Percentiles rank a stretch among this genome's conserved stretches.
Evolutionary conservation across 768 basidiomycete species (phyloP).

Genomic region (Rubroboletus pulcherrimus): DNA sequence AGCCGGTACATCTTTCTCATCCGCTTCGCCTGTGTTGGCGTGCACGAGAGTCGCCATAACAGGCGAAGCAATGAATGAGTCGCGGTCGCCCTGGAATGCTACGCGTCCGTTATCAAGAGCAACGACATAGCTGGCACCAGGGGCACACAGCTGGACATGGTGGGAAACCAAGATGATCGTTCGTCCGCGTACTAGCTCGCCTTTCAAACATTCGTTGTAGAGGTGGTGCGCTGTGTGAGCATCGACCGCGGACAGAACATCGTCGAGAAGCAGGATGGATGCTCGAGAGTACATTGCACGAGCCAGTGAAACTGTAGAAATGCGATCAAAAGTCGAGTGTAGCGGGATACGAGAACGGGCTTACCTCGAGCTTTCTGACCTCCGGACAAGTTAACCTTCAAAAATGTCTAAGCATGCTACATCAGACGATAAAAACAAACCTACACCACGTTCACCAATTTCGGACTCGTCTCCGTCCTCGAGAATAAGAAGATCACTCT

Average conservation of each 20-base stretch:
- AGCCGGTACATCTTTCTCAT: slow-evolving; percentile 39
- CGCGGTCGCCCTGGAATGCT: slow-evolving; percentile 63
- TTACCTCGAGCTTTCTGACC: slow-evolving; percentile 67
- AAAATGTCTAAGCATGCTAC: not conserved
- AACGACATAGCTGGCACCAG: slow-evolving; percentile 78
- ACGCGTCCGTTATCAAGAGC: slow-evolving; percentile 71
- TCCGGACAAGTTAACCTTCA: slow-evolving; percentile 37
- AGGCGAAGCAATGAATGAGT: slow-evolving; percentile 63
- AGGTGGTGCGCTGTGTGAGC: slow-evolving; percentile 83
- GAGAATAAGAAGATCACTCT: slow-evolving; percentile 73
- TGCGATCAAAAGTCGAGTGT: not conserved
- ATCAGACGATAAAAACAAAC: not conserved
- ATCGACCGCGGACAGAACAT: slow-evolving; percentile 75
- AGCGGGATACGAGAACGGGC: not conserved
- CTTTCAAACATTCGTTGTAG: slow-evolving; percentile 72
- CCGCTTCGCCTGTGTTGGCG: slow-evolving; percentile 39
- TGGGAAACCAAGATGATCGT: slow-evolving; percentile 92
- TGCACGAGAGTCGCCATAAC: slow-evolving; percentile 66
- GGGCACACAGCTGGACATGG: slow-evolving; percentile 83
- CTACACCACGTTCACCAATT: slow-evolving; percentile 81
- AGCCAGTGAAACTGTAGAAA: slow-evolving; percentile 57
- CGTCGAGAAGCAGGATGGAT: slow-evolving; percentile 77
- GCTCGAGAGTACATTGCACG: slow-evolving; percentile 90
- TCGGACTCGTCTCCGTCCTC: slow-evolving; percentile 88
- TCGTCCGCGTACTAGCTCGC: slow-evolving; percentile 71